Evolutionary conservation across 2,329 filamentous ascomycete species (phyloP).

Genomic region (Aspergillus flavus): DNA sequence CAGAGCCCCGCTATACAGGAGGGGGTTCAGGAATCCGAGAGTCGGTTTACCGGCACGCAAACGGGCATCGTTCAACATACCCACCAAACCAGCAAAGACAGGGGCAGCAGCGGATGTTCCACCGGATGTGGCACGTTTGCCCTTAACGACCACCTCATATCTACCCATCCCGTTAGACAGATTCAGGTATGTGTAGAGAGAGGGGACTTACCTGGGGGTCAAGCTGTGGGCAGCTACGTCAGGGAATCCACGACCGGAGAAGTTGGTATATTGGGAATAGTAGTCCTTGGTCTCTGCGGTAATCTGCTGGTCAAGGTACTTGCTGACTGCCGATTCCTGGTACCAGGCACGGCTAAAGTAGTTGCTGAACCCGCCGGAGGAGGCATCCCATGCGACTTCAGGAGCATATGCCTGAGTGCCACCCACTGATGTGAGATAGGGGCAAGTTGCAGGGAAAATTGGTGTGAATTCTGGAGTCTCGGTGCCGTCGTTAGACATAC

Average conservation of each 20-base stretch:
- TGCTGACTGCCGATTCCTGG: constrained; percentile 48
- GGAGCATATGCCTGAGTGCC: constrained; percentile 56
- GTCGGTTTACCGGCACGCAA: constrained; percentile 45
- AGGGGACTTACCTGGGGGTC: constrained; percentile 45
- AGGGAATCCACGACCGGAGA: constrained; percentile 56
- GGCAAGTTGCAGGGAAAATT: constrained; percentile 68
- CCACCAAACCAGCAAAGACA: not conserved
- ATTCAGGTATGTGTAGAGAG: constrained; percentile 20
- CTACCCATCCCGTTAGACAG: not conserved
- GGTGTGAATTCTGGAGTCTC: constrained; percentile 60
- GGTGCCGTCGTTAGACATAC: not conserved
- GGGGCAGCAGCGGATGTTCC: not conserved
- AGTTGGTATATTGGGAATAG: constrained; percentile 51
- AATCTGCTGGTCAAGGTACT: constrained; percentile 42
- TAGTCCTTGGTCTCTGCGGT: constrained; percentile 36
- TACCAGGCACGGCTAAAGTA: constrained; percentile 53
- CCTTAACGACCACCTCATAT: not conserved
- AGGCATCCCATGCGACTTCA: constrained; percentile 51
- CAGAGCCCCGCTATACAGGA: constrained; percentile 54
- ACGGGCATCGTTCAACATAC: not conserved
- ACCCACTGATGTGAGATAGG: constrained; percentile 69
- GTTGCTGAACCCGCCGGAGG: constrained; percentile 55
- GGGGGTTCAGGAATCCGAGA: constrained; percentile 61
- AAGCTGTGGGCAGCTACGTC: constrained; percentile 63
- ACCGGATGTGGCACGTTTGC: not conserved